Evolutionary conservation across 306 rosid species (phyloP).

Genomic region (Pyrus bretschneideri): DNA sequence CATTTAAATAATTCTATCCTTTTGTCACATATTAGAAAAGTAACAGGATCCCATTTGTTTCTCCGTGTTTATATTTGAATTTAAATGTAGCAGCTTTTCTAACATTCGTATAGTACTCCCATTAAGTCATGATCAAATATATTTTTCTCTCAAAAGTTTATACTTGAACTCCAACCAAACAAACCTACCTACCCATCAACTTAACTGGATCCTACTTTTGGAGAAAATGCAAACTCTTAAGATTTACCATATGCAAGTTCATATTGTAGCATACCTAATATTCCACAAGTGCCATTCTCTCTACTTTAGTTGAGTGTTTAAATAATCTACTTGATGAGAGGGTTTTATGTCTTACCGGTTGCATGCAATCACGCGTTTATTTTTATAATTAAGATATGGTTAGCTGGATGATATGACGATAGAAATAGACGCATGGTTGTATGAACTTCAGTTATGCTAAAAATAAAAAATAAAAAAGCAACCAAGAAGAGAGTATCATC

Average conservation of each 20-base stretch:
- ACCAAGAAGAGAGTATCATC: no score
- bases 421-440: no score
- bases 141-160: background rate
- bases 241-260: background rate
- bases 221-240: background rate
- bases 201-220: background rate
- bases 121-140: background rate
- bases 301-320: background rate
- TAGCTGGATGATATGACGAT: no score
- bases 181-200: background rate
- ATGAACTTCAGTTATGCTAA: no score
- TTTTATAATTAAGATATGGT: no score
- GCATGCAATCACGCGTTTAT: no score
- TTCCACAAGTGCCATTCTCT: background rate
- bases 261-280: background rate
- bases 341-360: background rate
- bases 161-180: background rate
- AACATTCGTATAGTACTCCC: background rate
- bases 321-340: background rate
- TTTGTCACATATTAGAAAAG: conserved; percentile 9
- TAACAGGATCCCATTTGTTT: background rate
- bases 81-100: background rate
- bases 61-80: background rate
- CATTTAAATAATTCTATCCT: background rate
- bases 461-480: no score